Conservation (phyloP, 2,329 filamentous ascomycete species). For the Calonectria ilicicola region DNA sequence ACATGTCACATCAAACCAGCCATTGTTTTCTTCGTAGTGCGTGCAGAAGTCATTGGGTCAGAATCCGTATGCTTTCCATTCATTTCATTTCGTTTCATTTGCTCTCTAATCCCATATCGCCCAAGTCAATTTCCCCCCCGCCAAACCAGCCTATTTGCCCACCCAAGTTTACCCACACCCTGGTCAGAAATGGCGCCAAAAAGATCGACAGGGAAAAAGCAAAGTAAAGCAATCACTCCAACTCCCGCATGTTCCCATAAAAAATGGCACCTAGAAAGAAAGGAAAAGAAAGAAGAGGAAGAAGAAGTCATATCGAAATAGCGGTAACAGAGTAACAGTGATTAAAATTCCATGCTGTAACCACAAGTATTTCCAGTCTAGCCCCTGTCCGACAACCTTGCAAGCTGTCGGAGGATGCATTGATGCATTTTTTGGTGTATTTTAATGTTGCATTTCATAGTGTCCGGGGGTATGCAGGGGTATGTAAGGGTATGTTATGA, state of each 20-base stretch:
- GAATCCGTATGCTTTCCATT: neutral
- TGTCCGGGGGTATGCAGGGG: neutral
- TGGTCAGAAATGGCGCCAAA: constrained; percentile 3
- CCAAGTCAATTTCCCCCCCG: constrained; percentile 5
- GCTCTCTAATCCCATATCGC: constrained; percentile 8
- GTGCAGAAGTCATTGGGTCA: neutral
- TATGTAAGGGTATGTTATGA: neutral
- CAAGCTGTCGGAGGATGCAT: neutral
- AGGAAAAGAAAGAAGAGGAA: neutral
- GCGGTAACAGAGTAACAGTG: neutral
- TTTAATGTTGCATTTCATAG: neutral
- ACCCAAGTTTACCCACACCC: constrained; percentile 5
- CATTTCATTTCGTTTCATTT: constrained; percentile 12
- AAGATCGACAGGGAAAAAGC: constrained; percentile 4
- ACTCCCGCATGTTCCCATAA: neutral
- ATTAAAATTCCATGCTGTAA: constrained; percentile 6
- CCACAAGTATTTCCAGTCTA: neutral
- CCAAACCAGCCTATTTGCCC: neutral
- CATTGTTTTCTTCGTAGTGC: neutral
- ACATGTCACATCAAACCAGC: neutral
- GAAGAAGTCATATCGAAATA: neutral
- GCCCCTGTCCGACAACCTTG: neutral
- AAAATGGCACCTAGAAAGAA: neutral
- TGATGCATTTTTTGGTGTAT: neutral
- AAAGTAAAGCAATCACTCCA: neutral